Evolutionary conservation across 2,329 filamentous ascomycete species (phyloP).

Genomic region (Ophiocordyceps robertsii): DNA sequence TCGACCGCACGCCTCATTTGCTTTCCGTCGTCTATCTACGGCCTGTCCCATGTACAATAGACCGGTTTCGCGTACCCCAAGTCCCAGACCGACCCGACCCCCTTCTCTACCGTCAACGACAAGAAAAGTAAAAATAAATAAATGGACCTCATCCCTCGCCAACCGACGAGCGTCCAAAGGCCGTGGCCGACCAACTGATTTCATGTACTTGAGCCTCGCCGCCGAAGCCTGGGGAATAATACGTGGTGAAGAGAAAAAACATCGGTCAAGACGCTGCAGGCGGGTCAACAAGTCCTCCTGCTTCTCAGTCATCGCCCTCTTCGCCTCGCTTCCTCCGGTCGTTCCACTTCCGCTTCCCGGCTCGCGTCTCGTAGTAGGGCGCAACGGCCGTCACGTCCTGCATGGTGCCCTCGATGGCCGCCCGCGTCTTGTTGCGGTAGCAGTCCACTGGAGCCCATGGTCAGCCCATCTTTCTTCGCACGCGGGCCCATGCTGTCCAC

Average conservation of each 20-base stretch:
- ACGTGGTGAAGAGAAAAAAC: background rate
- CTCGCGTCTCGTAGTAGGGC: slow-evolving; percentile 78
- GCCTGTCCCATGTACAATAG: background rate
- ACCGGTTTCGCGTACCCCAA: background rate
- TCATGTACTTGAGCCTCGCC: background rate
- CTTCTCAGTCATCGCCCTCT: slow-evolving; percentile 16
- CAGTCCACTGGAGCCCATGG: slow-evolving; percentile 55
- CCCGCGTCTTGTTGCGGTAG: slow-evolving; percentile 83
- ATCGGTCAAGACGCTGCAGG: background rate
- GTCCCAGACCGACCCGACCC: background rate
- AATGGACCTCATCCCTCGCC: background rate
- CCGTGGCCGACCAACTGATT: background rate
- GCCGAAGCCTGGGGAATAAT: background rate
- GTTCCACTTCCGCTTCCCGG: slow-evolving; percentile 67
- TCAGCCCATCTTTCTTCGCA: slow-evolving; percentile 2
- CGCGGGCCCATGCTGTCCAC: background rate
- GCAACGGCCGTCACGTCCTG: slow-evolving; percentile 62
- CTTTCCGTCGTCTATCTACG: background rate
- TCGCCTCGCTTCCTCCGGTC: slow-evolving; percentile 34
- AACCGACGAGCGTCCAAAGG: background rate
- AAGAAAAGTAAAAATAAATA: background rate
- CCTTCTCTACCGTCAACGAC: background rate
- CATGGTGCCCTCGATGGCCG: slow-evolving; percentile 64
- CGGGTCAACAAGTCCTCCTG: background rate
- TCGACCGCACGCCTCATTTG: background rate